Base-by-base conservation (phyloP, 495 filamentous ascomycete species). In the Penicillium malachiteum region DNA sequence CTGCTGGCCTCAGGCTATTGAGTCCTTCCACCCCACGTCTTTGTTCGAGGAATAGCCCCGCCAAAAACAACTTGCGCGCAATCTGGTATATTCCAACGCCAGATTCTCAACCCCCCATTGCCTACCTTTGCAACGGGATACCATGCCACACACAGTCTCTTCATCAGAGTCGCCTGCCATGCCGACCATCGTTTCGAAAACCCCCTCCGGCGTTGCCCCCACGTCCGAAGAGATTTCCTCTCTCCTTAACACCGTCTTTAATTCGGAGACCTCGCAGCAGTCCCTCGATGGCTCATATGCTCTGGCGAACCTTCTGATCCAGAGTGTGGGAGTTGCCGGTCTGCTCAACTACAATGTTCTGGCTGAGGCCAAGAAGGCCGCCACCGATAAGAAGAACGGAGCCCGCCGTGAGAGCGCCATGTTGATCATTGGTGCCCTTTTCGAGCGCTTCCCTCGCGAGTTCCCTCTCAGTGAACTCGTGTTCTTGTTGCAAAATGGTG, bases 361-460 rank as follows among this genome's bases (percentile, higher is more conserved):
- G 18, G 75, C 78, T 14, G 76, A 82, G 48, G 76, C 94, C 64
- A 88, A 87, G 72, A 96, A 96, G 77, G 91, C 88, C 46, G 91
- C 95, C 9, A 72, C 81, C 54, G 92, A 98, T 76, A 98, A 97
- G 84, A 98, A 98, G 79, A 92, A 87, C 75, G 88, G 88, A 7
- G 78, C 85, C 51, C 83, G 82, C 59, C 82, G 95, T 54, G 94
- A 97, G 72, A 91, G 94, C 67, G 89, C 93, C 47, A 95, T 97
- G 85, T 92, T 96, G 64, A 87, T 96, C 49, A 81, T 97, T 42
- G 95, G 94, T 49, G 94, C 94, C 50, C 68, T 99, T 13, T 92
- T 96, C 63, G 94, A 99, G 75, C 85, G 85, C 14, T 88, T 97
- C 68, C 90, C 92, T 18, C 79, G 81, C 10, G 83, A 84, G 46